phyloP scores from a whole-genome alignment of 2,329 filamentous ascomycete species.

The Fusarium nelsonii region DNA sequence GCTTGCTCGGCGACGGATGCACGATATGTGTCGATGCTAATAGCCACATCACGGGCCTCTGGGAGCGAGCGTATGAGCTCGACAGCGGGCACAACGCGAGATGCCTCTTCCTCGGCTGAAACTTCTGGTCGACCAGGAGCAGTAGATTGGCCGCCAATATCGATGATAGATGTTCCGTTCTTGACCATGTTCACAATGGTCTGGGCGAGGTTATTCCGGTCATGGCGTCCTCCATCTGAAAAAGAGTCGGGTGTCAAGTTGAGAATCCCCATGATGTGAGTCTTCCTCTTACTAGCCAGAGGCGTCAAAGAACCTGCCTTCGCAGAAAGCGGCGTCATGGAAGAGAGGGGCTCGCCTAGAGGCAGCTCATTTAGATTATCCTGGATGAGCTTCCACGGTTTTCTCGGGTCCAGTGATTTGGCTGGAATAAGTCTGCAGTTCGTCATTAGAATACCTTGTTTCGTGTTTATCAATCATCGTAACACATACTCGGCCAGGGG shows the following conservation, averaged over 20 bases:
- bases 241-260: conserved; percentile 98
- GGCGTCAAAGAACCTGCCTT: conserved; percentile 68
- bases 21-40: conserved; percentile 94
- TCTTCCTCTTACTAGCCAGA: conserved; percentile 69
- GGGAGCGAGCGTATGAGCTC: conserved; percentile 76
- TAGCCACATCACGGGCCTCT: conserved; percentile 71
- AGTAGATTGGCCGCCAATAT: conserved; percentile 94
- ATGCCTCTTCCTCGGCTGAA: conserved; percentile 77
- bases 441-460: conserved; percentile 6
- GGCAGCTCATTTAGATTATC: conserved; percentile 72
- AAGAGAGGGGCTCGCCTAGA: conserved; percentile 64
- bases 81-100: conserved; percentile 84
- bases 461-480: background rate
- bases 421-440: conserved; percentile 65
- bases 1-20: conserved; percentile 83
- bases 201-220: conserved; percentile 64
- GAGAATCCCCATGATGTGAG: conserved; percentile 91
- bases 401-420: conserved; percentile 63
- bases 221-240: conserved; percentile 84
- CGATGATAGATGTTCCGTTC: conserved; percentile 84
- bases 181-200: conserved; percentile 73
- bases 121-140: conserved; percentile 80
- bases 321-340: conserved; percentile 67
- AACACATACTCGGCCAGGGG: conserved; percentile 80
- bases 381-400: conserved; percentile 71